phyloP scores from a whole-genome alignment of 805 yeast species.

The Zygoascus ofunaensis region DNA sequence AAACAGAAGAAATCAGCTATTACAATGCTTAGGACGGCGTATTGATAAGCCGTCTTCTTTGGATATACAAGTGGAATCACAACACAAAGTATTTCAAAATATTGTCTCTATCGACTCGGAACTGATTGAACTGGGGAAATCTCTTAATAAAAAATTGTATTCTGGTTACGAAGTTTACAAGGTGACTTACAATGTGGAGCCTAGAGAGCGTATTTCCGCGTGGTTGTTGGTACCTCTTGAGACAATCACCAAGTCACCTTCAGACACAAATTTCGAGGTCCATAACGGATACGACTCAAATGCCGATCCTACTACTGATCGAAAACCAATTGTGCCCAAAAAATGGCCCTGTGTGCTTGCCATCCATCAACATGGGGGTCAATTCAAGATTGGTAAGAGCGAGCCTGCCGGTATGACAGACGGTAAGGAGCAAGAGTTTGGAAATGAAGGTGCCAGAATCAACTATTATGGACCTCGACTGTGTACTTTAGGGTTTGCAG shows the following conservation, averaged over 20 bases:
- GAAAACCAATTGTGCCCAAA: neutral
- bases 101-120: neutral
- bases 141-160: too few species aligned
- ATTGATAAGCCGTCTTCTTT: neutral
- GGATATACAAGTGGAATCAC: neutral
- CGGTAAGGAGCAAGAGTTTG: neutral
- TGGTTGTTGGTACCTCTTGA: too few species aligned
- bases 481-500: neutral
- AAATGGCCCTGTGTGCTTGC: neutral
- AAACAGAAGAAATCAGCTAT: too few species aligned
- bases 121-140: neutral
- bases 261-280: too few species aligned
- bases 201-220: neutral
- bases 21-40: neutral
- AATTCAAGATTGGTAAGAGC: conserved; percentile 2
- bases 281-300: too few species aligned
- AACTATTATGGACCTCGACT: conserved; percentile 2
- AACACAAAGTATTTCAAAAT: neutral
- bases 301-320: too few species aligned
- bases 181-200: neutral
- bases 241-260: neutral
- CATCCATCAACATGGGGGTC: conserved; percentile 3
- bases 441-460: neutral
- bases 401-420: conserved; percentile 3
- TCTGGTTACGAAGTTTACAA: neutral